These are phyloP conservation scores for Diutina mesorugosa DNA, from an alignment of 1,139 yeast genomes.

Conservation along the genomic window DNA sequence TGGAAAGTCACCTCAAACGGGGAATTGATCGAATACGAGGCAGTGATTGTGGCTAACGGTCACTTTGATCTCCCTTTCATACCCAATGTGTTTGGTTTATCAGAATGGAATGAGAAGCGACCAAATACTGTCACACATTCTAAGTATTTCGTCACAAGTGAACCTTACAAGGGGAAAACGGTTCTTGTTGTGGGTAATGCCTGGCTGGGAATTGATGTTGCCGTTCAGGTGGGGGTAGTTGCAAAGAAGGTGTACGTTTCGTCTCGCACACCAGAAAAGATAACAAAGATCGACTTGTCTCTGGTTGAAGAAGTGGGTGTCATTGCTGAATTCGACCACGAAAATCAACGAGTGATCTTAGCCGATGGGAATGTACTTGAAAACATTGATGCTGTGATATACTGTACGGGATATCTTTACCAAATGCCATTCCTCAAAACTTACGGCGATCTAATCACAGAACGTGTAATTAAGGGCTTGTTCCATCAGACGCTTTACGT, in stretches of 20 bases:
- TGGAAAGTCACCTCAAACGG: constrained; percentile 11
- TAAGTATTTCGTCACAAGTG: constrained; percentile 41
- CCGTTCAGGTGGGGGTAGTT: constrained; percentile 27
- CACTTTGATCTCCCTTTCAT: constrained; percentile 42
- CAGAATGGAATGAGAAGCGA: constrained; percentile 28
- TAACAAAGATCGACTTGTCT: constrained; percentile 9
- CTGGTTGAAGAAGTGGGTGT: constrained; percentile 13
- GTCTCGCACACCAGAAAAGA: constrained; percentile 12
- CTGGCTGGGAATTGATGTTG: constrained; percentile 35
- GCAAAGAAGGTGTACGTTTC: constrained; percentile 28
- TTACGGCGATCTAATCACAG: constrained; percentile 13
- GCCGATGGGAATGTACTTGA: constrained; percentile 8
- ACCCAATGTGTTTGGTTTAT: constrained; percentile 42
- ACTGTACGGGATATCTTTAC: constrained; percentile 53
- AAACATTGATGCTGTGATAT: constrained; percentile 37
- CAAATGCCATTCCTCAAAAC: constrained; percentile 27
- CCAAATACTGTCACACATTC: constrained; percentile 47
- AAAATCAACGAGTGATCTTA: not conserved
- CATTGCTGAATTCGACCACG: constrained; percentile 16
- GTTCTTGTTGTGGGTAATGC: constrained; percentile 36
- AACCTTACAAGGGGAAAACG: constrained; percentile 20
- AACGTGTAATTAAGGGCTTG: constrained; percentile 17
- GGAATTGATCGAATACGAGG: constrained; percentile 22
- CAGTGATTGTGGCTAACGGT: constrained; percentile 47
- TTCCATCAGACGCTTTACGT: constrained; percentile 33